These are phyloP conservation scores for Lathyrus tuberosus DNA, from an alignment of 306 rosid species.

Conservation along the genomic window DNA sequence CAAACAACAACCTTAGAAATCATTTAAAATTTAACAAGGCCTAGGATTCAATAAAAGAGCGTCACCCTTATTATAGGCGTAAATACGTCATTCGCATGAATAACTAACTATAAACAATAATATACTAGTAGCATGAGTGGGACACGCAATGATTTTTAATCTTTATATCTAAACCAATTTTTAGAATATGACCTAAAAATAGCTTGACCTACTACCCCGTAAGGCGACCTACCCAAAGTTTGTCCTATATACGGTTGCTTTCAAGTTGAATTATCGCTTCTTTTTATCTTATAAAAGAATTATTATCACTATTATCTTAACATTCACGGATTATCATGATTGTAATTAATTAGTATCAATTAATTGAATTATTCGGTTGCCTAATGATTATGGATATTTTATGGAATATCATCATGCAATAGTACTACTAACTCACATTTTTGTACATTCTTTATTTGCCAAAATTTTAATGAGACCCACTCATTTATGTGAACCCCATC, in stretches of 20 bases:
- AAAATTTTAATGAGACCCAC: too few relatives aligned
- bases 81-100: background rate
- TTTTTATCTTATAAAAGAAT: too few relatives aligned
- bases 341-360: background rate
- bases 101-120: too few relatives aligned
- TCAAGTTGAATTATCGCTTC: background rate
- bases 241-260: background rate
- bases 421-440: too few relatives aligned
- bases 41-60: background rate
- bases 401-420: too few relatives aligned
- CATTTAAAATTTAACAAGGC: too few relatives aligned
- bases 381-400: too few relatives aligned
- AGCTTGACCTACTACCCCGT: background rate
- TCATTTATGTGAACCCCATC: too few relatives aligned
- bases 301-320: background rate
- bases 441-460: too few relatives aligned
- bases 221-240: too few relatives aligned
- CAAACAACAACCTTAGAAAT: too few relatives aligned
- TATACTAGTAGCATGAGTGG: too few relatives aligned
- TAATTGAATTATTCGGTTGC: background rate
- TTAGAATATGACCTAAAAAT: background rate
- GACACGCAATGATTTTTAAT: background rate
- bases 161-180: background rate
- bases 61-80: conserved; percentile 7
- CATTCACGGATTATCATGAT: background rate